Conservation (phyloP, 177 flowering plant species). For the Vitis hybrid region DNA sequence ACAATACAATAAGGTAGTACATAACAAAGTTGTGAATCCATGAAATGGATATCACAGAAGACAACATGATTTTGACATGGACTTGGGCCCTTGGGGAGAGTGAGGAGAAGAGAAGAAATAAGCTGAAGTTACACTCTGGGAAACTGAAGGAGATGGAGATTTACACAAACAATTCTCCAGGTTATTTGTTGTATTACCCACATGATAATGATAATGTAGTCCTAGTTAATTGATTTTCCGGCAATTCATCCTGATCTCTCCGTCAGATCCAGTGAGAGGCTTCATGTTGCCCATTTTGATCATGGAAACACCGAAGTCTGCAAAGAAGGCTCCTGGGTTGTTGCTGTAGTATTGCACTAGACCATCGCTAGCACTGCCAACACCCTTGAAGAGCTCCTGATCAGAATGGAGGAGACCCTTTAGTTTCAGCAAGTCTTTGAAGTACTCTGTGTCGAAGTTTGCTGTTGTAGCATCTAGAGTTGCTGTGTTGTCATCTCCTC, state of each 20-base stretch:
- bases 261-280: slow-evolving; percentile 13
- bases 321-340: slow-evolving; percentile 13
- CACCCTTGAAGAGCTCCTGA: slow-evolving; percentile 35
- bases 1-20: too few relatives aligned
- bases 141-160: too few relatives aligned
- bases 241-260: slow-evolving; percentile 17
- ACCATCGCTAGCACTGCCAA: slow-evolving; percentile 21
- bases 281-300: slow-evolving; percentile 27
- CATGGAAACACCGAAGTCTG: slow-evolving; percentile 28
- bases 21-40: too few relatives aligned
- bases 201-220: neutral
- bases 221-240: slow-evolving; percentile 4
- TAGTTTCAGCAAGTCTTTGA: slow-evolving; percentile 12
- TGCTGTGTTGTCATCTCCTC: slow-evolving; percentile 24
- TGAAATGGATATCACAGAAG: too few relatives aligned
- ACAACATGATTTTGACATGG: too few relatives aligned
- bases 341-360: slow-evolving; percentile 27
- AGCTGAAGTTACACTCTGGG: too few relatives aligned
- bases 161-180: too few relatives aligned
- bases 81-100: too few relatives aligned
- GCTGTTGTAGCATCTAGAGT: slow-evolving; percentile 28
- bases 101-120: too few relatives aligned
- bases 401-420: slow-evolving; percentile 48
- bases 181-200: too few relatives aligned
- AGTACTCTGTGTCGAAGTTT: slow-evolving; percentile 30